Conservation (phyloP, 176 grass and related monocot genomes). For the Themeda triandra region DNA sequence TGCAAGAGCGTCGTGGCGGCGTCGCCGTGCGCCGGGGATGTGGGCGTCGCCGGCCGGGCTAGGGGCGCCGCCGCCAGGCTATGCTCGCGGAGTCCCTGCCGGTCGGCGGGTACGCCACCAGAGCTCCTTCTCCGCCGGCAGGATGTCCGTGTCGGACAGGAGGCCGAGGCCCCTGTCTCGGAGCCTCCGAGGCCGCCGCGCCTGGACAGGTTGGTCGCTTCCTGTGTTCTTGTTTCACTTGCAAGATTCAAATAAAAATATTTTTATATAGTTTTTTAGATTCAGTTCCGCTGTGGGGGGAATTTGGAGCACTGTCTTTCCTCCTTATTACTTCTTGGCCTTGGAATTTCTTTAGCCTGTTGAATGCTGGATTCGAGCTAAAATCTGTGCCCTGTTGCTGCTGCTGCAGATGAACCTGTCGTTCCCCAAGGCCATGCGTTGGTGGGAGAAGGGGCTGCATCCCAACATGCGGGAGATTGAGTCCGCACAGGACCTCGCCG, state of each 20-base stretch:
- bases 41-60: background rate
- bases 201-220: conserved; percentile 32
- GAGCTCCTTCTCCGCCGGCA: conserved; percentile 41
- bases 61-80: conserved; percentile 12
- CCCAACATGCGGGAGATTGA: conserved; percentile 59
- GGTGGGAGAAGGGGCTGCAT: conserved; percentile 58
- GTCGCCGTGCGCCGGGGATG: background rate
- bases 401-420: conserved; percentile 54
- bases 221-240: no score
- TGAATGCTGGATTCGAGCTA: background rate
- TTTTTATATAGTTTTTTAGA: no score
- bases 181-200: conserved; percentile 28
- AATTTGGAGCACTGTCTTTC: background rate
- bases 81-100: conserved; percentile 24
- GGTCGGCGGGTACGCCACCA: background rate
- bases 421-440: conserved; percentile 51
- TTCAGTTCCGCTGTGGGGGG: background rate
- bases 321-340: background rate
- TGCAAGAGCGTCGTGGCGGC: conserved; percentile 25
- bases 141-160: conserved; percentile 31
- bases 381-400: background rate
- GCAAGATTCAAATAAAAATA: no score
- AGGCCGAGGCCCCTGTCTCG: conserved; percentile 25
- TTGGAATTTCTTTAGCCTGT: background rate
- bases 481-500: conserved; percentile 55